Percentiles rank a stretch among this genome's conserved stretches.
phyloP scores from a whole-genome alignment of 2,329 filamentous ascomycete genomes.

The Epichloe sibirici region DNA sequence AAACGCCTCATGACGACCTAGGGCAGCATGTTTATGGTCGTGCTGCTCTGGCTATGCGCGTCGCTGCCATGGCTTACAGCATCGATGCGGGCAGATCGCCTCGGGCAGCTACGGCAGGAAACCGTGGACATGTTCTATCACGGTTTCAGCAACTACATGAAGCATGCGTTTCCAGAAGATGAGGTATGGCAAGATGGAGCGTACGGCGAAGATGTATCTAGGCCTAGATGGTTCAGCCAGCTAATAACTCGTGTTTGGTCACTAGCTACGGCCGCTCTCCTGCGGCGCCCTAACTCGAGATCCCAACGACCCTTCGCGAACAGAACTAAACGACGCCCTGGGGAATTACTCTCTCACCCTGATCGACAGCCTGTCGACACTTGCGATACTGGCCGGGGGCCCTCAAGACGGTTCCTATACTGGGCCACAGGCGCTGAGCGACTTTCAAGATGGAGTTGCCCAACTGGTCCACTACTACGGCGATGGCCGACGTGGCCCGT shows the following conservation, averaged over 20 bases:
- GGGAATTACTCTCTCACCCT: slow-evolving; percentile 95
- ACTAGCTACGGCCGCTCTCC: slow-evolving; percentile 67
- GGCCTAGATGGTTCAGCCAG: too few species aligned
- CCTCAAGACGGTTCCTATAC: slow-evolving; percentile 31
- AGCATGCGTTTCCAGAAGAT: slow-evolving; percentile 88
- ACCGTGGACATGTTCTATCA: slow-evolving; percentile 86
- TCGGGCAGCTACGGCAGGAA: slow-evolving; percentile 44
- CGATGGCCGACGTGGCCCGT: slow-evolving; percentile 59
- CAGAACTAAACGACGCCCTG: slow-evolving; percentile 87
- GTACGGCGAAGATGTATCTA: background rate
- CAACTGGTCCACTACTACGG: slow-evolving; percentile 74
- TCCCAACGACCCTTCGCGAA: slow-evolving; percentile 61
- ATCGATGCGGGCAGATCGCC: slow-evolving; percentile 43
- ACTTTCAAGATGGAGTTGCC: slow-evolving; percentile 72
- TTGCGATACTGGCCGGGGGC: slow-evolving; percentile 80
- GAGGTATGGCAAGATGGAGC: slow-evolving; percentile 38
- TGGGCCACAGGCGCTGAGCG: slow-evolving; percentile 39
- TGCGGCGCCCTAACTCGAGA: slow-evolving; percentile 80
- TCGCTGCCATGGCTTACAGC: slow-evolving; percentile 29
- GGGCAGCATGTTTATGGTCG: slow-evolving; percentile 18
- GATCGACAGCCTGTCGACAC: slow-evolving; percentile 87
- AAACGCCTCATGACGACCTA: slow-evolving; percentile 1
- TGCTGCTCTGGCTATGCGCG: slow-evolving; percentile 15
- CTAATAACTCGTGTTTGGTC: slow-evolving; percentile 2
- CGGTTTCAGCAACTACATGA: slow-evolving; percentile 91